phyloP scores from a whole-genome alignment of 2,329 filamentous ascomycete species.

The Fusarium musae region DNA sequence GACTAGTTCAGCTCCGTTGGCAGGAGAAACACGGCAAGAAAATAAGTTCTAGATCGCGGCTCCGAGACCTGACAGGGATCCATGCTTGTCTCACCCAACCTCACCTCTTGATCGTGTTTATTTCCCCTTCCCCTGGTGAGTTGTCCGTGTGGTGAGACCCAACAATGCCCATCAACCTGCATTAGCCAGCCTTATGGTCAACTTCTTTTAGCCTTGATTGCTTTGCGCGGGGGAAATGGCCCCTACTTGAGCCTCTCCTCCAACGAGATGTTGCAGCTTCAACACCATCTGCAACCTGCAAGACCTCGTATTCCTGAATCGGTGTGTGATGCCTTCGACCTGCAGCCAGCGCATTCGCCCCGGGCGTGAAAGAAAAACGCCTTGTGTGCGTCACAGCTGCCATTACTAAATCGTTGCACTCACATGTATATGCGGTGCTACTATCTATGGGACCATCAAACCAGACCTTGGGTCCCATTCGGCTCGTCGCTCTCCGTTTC shows the following conservation, averaged over 20 bases:
- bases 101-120: not conserved
- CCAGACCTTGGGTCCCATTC: not conserved
- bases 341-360: conserved; percentile 1
- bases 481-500: conserved; percentile 11
- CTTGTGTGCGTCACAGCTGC: conserved; percentile 27
- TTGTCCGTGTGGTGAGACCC: not conserved
- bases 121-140: conserved; percentile 7
- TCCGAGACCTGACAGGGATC: not conserved
- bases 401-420: not conserved
- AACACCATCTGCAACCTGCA: conserved; percentile 6
- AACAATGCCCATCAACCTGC: conserved; percentile 7
- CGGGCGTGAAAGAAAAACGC: conserved; percentile 5
- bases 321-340: conserved; percentile 25
- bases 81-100: conserved; percentile 19
- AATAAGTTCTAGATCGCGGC: not conserved
- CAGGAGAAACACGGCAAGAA: not conserved
- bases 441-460: not conserved
- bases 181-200: conserved; percentile 35
- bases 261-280: conserved; percentile 27
- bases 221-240: not conserved
- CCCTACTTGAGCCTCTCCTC: conserved; percentile 27
- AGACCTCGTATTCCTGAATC: conserved; percentile 29
- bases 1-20: not conserved
- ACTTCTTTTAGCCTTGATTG: not conserved
- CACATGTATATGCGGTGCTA: not conserved